phyloP scores from a whole-genome alignment of 371 early-diverging fungal genomes.

The Globomyces sp. region DNA sequence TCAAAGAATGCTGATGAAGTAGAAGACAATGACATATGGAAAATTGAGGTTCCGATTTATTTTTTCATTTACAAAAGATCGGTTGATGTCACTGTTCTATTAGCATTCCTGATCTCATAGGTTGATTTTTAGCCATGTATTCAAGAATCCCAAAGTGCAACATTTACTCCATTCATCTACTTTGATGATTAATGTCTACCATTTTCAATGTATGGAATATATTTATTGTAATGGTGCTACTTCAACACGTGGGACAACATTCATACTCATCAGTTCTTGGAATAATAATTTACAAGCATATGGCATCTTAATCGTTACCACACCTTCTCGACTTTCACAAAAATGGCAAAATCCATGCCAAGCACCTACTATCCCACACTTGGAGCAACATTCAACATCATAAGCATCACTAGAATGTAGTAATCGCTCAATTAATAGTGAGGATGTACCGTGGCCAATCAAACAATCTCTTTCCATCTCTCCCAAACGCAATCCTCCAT shows the following conservation, averaged over 20 bases:
- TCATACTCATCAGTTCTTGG: slow-evolving; percentile 98
- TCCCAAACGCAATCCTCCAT: slow-evolving; percentile 97
- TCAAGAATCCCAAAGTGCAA: background rate
- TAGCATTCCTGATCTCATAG: too few species aligned
- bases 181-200: background rate
- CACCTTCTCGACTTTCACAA: slow-evolving; percentile 84
- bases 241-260: slow-evolving; percentile 81
- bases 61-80: too few species aligned
- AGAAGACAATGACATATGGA: too few species aligned
- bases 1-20: too few species aligned
- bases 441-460: slow-evolving; percentile 97
- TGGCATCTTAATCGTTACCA: slow-evolving; percentile 92
- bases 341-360: slow-evolving; percentile 86
- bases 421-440: slow-evolving; percentile 91
- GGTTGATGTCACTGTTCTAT: too few species aligned
- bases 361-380: slow-evolving; percentile 93
- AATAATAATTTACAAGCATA: slow-evolving; percentile 96
- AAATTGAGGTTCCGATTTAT: too few species aligned
- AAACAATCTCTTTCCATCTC: slow-evolving; percentile 99
- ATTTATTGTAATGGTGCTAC: slow-evolving; percentile 23
- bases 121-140: too few species aligned
- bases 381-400: slow-evolving; percentile 87
- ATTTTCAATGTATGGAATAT: background rate
- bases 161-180: background rate
- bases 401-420: slow-evolving; percentile 95